Evolutionary conservation across 768 basidiomycete genomes (phyloP), one percentile per base, ranked within the genome.

Genomic region (Suillus sp.): DNA sequence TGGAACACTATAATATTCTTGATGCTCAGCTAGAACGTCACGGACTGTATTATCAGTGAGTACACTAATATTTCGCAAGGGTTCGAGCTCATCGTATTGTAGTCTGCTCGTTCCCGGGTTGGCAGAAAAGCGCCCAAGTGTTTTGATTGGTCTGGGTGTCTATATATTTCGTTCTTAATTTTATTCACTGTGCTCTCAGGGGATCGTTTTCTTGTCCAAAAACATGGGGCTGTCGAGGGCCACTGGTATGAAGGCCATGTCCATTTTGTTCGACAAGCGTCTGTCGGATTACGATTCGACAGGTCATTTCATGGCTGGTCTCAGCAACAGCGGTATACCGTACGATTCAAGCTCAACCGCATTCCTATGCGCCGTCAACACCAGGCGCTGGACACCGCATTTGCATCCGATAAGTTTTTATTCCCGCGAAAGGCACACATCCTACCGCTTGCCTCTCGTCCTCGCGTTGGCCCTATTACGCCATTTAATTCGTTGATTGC

Each of bases 111-210:
- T 89, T 10, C 78, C 83, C 37, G 86, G 86, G 6, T 74, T 87
- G 1, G 84, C 83, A 2, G 85, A 87, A 72, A 83, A 83, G 56
- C 78, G 86, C 4, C 86, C 86, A 0, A 84, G 83, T 25, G 84
- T 88, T 18, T 77, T 86, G 20, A 78, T 85, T 20, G 86, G 86
- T 58, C 78, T 82, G 70, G 79, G 69, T 62, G 79, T 81, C 59
- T 75, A 75, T 62, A 64, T 70, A 64, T 60, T 55, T 62, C 16
- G 66, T 67, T 56, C 37, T 27, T 22, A 20, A 30, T 25, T 9
- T 62, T 9, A 62, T 42, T 40, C 30, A 37, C 11, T 9, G 5
- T 40, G 22, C 20, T 61, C 22, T 43, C 59, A 74, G 77, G 77
- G 9, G 77, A 77, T 62, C 63, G 59, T 0, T 74, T 78, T 35